Evolutionary conservation across 805 yeast species (phyloP), one percentile per base, ranked within the genome.

Genomic region (Teunomyces lycoperdinae): DNA sequence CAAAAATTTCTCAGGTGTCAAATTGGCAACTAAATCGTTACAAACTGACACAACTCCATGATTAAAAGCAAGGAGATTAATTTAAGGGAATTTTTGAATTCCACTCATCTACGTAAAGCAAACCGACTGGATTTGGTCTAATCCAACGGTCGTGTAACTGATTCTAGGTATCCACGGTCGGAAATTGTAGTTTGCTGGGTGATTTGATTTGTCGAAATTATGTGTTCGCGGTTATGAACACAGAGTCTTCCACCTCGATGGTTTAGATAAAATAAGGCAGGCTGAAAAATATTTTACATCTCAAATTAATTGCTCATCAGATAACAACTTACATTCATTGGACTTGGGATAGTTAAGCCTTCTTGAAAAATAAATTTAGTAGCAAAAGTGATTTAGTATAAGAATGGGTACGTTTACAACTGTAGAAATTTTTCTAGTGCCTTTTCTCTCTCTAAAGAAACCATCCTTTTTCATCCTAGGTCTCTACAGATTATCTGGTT

Each of bases 251-350:
- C 28, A 38, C 13, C 5, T 7, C 14, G 41, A 38, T 38, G 27
- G 9, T 20, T 24, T n/a, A 38, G 41, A 38, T 38, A 38, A 38
- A 38, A 38, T 38, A 38, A 20, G 16, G 9, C 7, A 35, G 9
- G n/a, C 27, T 20, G 11, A 38, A 38, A 38, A 38, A 38, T 38
- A 38, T 38, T 38, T 26, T 29, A 8, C 27, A 38, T n/a, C 29
- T 9, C 17, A 26, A 20, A 24, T 11, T 9, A 36, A 24, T 38
- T 26, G 34, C 14, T 7, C 30, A 38, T 38, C 41, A 24, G 41
- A 38, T 38, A 38, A 38, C 41, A 38, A 26, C 41, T 26, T 38
- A 9, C 27, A 13, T 13, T 26, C 26, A 38, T 38, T 38, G 41
- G 41, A 14, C 26, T 26, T 6, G 5, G 17, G 34, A n/a, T 11